Evolutionary conservation across 495 filamentous ascomycete genomes (phyloP).

Genomic region (Aspergillus carlsbadensis): DNA sequence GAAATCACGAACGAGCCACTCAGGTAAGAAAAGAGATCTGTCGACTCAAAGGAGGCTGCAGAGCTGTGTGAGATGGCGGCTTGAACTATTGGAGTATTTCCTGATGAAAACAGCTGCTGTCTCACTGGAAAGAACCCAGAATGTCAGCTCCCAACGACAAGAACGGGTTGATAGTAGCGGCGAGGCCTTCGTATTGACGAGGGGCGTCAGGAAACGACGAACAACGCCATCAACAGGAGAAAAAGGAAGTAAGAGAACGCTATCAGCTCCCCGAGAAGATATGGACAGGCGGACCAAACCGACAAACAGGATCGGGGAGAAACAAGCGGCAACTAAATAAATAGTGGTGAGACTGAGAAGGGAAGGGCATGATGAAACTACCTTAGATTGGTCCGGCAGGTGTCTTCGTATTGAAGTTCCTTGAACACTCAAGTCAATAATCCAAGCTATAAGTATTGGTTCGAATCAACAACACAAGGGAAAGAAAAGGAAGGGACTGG

Average conservation of each 20-base stretch:
- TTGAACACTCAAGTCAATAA: neutral
- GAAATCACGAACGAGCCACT: too few species aligned
- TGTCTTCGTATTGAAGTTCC: too few species aligned
- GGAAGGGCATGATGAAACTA: neutral
- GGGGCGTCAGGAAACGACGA: conserved; percentile 6
- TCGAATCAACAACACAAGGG: neutral
- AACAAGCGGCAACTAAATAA: neutral
- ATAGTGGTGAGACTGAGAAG: neutral
- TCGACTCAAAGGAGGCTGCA: neutral
- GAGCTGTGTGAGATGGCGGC: neutral
- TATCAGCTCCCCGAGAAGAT: too few species aligned
- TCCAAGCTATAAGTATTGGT: neutral
- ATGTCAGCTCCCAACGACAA: neutral
- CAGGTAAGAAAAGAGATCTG: neutral
- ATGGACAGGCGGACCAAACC: neutral
- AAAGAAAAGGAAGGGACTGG: neutral
- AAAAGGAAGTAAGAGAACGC: too few species aligned
- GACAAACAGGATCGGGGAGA: neutral
- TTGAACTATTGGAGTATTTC: neutral
- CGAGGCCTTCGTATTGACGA: conserved; percentile 1
- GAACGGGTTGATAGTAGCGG: neutral
- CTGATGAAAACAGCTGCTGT: neutral
- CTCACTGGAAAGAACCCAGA: neutral
- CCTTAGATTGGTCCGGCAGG: too few species aligned
- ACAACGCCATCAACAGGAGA: neutral